Evolutionary conservation across 2,329 filamentous ascomycete species (phyloP), one percentile per base, ranked within the genome.

Genomic region (Aspergillus sp.): DNA sequence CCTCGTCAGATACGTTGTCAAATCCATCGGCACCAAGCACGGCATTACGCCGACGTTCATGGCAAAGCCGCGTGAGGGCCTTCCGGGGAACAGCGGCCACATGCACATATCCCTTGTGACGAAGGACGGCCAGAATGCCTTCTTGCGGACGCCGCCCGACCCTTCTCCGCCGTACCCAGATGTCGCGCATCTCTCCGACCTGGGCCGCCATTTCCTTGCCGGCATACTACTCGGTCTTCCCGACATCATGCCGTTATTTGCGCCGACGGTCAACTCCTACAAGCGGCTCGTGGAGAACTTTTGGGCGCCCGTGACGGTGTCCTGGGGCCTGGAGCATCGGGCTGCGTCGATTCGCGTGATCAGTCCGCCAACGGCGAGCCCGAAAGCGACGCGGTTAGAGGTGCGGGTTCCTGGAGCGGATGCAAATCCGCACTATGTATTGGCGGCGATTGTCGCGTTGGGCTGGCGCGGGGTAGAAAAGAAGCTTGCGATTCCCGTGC

Each of bases 241-340:
- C 2, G 91, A 97, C 66, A 85, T 97, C 61, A 99, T 99, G 94
- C 94, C 94, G 1, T 79, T 97, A 53, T 80, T 99, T 11, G 94
- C 93, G 1, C 94, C 94, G 0, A 99, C 91, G 1, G 84, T 99
- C 67, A 99, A 99, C 80, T 96, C 90, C 56, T 99, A 99, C 80
- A 99, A 99, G 76, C 87, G 94, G 3, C 82, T 99, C 0, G 94
- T 99, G 2, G 94, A 99, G 78, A 97, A 97, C 76, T 97, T 97
- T 75, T 99, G 94, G 94, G 94, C 94, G 0, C 94, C 94, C 0
- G 94, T 99, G 5, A 97, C 93, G 0, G 94, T 97, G 0, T 96
- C 91, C 0, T 99, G 94, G 94, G 94, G 94, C 1, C 77, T 97
- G 4, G 94, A 97, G 73, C 93, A 99, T 71, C 89, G 94, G 56